A percentile compares a stretch with the other conserved stretches of the same genome.
These are phyloP conservation scores for Agaricus blazei DNA, from an alignment of 768 basidiomycete genomes.

Conservation along the genomic window DNA sequence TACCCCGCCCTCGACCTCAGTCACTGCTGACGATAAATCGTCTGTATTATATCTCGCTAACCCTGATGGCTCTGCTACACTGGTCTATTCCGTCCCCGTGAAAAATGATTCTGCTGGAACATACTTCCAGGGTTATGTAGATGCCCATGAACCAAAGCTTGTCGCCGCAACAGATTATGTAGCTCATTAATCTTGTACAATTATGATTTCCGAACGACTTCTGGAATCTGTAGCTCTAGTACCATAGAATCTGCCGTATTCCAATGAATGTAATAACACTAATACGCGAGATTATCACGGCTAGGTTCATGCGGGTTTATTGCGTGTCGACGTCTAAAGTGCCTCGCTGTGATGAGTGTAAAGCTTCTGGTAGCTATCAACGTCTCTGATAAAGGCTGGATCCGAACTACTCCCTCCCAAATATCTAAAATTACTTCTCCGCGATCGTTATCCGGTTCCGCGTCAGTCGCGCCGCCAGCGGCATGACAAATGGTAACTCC, in stretches of 20 bases:
- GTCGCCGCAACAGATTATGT: slow-evolving; percentile 41
- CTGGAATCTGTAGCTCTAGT: too few relatives aligned
- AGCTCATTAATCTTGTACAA: background rate
- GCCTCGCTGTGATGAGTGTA: too few relatives aligned
- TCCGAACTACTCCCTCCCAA: too few relatives aligned
- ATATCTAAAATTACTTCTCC: too few relatives aligned
- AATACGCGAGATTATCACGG: too few relatives aligned
- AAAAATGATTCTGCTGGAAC: slow-evolving; percentile 28
- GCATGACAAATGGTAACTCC: background rate
- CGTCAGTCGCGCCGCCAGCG: background rate
- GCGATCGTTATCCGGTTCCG: background rate
- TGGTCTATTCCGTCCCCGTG: slow-evolving; percentile 34
- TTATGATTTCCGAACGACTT: too few relatives aligned
- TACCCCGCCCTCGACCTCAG: background rate
- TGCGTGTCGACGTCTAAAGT: too few relatives aligned
- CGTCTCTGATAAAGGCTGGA: too few relatives aligned
- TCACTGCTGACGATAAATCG: slow-evolving; percentile 6
- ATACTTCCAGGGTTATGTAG: slow-evolving; percentile 55
- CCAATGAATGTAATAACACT: too few relatives aligned
- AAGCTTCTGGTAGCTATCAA: too few relatives aligned
- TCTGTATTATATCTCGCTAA: slow-evolving; percentile 33
- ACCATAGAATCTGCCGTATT: too few relatives aligned
- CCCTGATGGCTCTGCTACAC: slow-evolving; percentile 30
- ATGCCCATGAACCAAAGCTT: slow-evolving; percentile 44
- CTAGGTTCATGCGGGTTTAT: too few relatives aligned